A percentile compares a stretch with the other conserved stretches of the same genome.
Conservation (phyloP, 2,329 filamentous ascomycete genomes). For the Cladophialophora yegresii region DNA sequence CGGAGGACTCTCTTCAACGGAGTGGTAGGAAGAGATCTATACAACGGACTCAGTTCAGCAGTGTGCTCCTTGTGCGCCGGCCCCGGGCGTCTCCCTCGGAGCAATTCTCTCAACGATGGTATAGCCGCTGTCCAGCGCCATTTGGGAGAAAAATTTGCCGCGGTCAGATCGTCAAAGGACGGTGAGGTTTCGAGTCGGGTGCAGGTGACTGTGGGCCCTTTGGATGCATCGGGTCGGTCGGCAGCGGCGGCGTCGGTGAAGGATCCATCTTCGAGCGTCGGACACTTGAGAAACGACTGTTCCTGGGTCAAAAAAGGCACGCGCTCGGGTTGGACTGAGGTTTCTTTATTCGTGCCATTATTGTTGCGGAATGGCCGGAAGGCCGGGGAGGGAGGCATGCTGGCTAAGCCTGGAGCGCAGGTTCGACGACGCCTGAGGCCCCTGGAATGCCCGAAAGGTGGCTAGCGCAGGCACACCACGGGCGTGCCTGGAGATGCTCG, state of each 20-base stretch:
- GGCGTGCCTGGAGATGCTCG: background rate
- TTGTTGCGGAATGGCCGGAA: conserved; percentile 25
- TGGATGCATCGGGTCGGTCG: conserved; percentile 19
- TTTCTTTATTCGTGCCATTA: conserved; percentile 17
- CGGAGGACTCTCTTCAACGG: conserved; percentile 25
- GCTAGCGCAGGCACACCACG: conserved; percentile 6
- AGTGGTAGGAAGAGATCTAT: conserved; percentile 13
- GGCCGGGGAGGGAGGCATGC: conserved; percentile 21
- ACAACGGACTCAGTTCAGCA: conserved; percentile 6
- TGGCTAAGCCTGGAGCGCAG: conserved; percentile 1
- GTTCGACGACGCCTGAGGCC: background rate
- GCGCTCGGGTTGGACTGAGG: conserved; percentile 19
- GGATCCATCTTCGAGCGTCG: conserved; percentile 27
- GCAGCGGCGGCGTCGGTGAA: conserved; percentile 11
- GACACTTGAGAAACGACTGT: conserved; percentile 21
- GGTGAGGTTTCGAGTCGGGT: conserved; percentile 12
- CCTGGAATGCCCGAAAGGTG: conserved; percentile 3
- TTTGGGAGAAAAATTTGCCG: conserved; percentile 7
- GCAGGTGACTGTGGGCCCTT: conserved; percentile 23
- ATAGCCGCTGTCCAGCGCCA: conserved; percentile 22
- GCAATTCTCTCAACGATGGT: conserved; percentile 5
- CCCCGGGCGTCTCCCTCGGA: conserved; percentile 3
- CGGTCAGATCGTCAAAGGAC: conserved; percentile 15
- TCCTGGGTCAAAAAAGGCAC: conserved; percentile 31
- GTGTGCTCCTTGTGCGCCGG: conserved; percentile 17